Evolutionary conservation across 306 rosid species (phyloP), one percentile per base, ranked within the genome.

Genomic region (Acacia confusa): DNA sequence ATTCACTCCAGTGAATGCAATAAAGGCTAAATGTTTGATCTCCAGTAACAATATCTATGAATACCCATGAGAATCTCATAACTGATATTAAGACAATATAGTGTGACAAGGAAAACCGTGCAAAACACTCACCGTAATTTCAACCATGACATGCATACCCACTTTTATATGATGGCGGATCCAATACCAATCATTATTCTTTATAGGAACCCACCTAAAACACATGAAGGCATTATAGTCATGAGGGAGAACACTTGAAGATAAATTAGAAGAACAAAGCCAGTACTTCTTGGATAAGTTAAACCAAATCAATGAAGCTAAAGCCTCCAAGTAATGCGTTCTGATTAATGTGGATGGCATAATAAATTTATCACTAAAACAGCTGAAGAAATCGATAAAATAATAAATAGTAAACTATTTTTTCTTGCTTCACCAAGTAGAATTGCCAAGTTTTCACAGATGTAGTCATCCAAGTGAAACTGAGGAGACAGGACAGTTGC

Each of bases 151-250:
- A 6, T 77, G 79, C 98, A 92, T 93, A 61, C 98, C 99, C 75
- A 95, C 98, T 88, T 83, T 93, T 81, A 95, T 90, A 88, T 95
- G 98, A 84, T 95, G 99, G 52, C 99, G 99, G 78, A 93, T 89
- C 99, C 99, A 95, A 86, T 67, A 95, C 99, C 99, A 95, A 81
- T 95, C 99, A 82, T 95, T 95, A 79, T 84, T 84, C 82, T 93
- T 93, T 81, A 95, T 95, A 57, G 98, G 99, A 74, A 95, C 94
- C 98, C 92, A 95, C 91, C 99, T 95, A 87, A 70, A 87, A 85
- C 77, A 87, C 75, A 85, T 85, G 66, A 84, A 24, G 30, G 78
- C 75, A 48, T 66, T 84, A 79, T 80, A 90, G 70, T 76, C 76
- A 77, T 76, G 81, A 9, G 43, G 81, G 68, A 75, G 76, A 78